Evolutionary conservation across 1,284 basidiomycete genomes (phyloP).

Genomic region (Rhodotorula sp.): DNA sequence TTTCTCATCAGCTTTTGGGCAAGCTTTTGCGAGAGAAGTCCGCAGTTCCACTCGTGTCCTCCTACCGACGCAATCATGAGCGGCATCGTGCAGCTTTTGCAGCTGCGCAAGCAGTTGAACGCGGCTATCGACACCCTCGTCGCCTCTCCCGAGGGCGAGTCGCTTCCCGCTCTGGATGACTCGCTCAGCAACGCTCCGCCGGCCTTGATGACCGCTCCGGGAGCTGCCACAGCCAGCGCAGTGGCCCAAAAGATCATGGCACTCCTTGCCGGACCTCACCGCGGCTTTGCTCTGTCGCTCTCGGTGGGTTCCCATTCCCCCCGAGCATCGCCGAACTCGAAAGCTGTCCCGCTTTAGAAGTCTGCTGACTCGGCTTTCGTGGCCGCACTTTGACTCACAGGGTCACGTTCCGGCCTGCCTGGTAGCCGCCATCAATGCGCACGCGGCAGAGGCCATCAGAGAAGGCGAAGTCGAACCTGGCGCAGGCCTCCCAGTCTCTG

Average conservation of each 20-base stretch:
- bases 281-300: neutral
- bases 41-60: neutral
- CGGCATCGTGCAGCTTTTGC: neutral
- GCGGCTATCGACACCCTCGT: neutral
- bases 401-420: neutral
- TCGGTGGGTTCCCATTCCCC: too few relatives aligned
- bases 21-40: neutral
- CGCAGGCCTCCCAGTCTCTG: conserved; percentile 56
- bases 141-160: neutral
- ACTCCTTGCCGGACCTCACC: neutral
- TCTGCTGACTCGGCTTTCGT: neutral
- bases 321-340: too few relatives aligned
- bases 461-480: conserved; percentile 41
- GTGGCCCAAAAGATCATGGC: neutral
- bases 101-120: neutral
- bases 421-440: neutral
- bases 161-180: neutral
- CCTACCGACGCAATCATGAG: neutral
- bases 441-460: neutral
- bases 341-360: neutral
- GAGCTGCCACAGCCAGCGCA: neutral
- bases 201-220: neutral
- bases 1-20: neutral
- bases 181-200: neutral
- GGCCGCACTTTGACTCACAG: neutral